Percentiles rank a stretch among this genome's conserved stretches.
Conservation (phyloP, 805 yeast genomes). For the Candida xiaguanensis region DNA sequence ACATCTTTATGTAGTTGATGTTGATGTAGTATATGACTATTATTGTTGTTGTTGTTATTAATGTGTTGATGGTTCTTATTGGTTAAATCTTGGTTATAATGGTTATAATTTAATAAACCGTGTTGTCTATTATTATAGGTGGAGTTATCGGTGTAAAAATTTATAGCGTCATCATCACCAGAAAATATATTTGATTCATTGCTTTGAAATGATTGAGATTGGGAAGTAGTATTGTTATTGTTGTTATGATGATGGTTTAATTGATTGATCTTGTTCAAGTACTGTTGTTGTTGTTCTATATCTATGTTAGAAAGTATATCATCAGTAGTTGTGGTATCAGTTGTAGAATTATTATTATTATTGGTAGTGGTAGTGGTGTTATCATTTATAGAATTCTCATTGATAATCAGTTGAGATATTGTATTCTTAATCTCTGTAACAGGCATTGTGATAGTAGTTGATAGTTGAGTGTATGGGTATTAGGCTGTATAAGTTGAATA, state of each 20-base stretch:
- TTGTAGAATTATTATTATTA: background rate
- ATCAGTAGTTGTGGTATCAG: background rate
- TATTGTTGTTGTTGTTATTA: background rate
- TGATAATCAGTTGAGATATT: too few relatives aligned
- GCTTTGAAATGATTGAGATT: background rate
- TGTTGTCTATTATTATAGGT: conserved; percentile 5
- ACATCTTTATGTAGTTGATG: too few relatives aligned
- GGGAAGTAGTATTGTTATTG: background rate
- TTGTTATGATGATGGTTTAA: conserved; percentile 5
- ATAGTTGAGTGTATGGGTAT: background rate
- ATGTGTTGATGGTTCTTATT: background rate
- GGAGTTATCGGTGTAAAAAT: conserved; percentile 8
- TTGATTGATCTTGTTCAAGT: conserved; percentile 5
- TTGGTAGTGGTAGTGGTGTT: background rate
- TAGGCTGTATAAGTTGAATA: background rate
- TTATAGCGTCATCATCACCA: conserved; percentile 5
- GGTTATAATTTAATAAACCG: background rate
- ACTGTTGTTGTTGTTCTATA: conserved; percentile 8
- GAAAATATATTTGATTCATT: background rate
- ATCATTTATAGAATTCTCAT: too few relatives aligned
- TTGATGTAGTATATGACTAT: background rate
- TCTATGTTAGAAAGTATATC: conserved; percentile 1
- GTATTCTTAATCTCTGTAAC: background rate
- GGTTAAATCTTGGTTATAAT: background rate
- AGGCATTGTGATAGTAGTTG: background rate